Percentiles rank a stretch among this genome's conserved stretches.
Conservation (phyloP, 352 stramenopile species). For the Phytophthora pluvialis region DNA sequence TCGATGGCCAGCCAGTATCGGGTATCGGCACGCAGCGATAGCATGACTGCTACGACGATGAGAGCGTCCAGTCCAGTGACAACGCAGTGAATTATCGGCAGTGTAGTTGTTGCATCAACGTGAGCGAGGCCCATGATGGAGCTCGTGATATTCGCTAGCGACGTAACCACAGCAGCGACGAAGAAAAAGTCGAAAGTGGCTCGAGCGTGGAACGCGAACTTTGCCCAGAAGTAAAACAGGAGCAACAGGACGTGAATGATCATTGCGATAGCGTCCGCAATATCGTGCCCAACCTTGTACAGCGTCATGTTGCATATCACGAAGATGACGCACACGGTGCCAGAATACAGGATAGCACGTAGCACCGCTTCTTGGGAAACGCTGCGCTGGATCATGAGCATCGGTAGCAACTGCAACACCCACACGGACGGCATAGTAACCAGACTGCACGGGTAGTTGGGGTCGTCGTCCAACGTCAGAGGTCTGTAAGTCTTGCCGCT, state of each 20-base stretch:
- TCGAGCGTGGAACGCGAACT: slow-evolving; percentile 78
- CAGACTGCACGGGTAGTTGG: slow-evolving; percentile 66
- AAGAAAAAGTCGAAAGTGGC: slow-evolving; percentile 89
- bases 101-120: slow-evolving; percentile 25
- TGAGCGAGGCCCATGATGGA: slow-evolving; percentile 53
- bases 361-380: slow-evolving; percentile 78
- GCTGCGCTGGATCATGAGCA: slow-evolving; percentile 88
- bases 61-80: slow-evolving; percentile 62
- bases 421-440: slow-evolving; percentile 66
- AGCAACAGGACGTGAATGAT: slow-evolving; percentile 61
- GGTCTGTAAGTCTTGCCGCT: slow-evolving; percentile 24
- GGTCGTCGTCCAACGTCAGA: slow-evolving; percentile 17
- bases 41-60: slow-evolving; percentile 70
- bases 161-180: slow-evolving; percentile 56
- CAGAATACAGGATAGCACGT: slow-evolving; percentile 77
- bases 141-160: slow-evolving; percentile 52
- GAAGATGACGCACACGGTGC: slow-evolving; percentile 58
- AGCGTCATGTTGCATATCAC: slow-evolving; percentile 68
- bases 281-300: slow-evolving; percentile 52
- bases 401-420: slow-evolving; percentile 79
- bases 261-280: slow-evolving; percentile 62
- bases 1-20: slow-evolving; percentile 87
- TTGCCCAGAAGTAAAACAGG: slow-evolving; percentile 80
- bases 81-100: slow-evolving; percentile 58
- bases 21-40: slow-evolving; percentile 83